Evolutionary conservation across 1,284 basidiomycete species (phyloP), one percentile per base, ranked within the genome.

Genomic region (Sphaerobolus stellatus): DNA sequence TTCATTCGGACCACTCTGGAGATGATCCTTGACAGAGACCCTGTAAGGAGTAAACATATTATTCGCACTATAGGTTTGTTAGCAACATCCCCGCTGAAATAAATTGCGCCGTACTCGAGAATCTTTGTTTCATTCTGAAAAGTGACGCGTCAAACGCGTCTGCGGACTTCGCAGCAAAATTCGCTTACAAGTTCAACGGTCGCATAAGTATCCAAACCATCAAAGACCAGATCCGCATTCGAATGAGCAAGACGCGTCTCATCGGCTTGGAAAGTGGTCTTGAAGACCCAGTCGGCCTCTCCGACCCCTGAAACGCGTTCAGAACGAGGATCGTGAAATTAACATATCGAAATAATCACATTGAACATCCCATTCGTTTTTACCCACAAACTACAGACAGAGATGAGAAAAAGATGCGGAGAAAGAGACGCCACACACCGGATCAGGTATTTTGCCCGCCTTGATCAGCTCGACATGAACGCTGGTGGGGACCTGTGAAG

Each of bases 321-420:
- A 45, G 18, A 9, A 47, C 30, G 18, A 9, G 28, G 33, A 41
- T 41, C 30, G 6, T 6, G 25, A 9, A 33, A 49, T 65, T 36
- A 18, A 36, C 11, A 36, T 11, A 11, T 36, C 18, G 33, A 36
- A 36, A 11, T 5, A 62, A 70, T 66, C 61, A 86, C 93, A 94
- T 73, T 95, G 93, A 9, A 92, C 87, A 61, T 91, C 86, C 85
- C 88, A 92, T 68, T 96, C 93, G 58, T 88, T 80, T 54, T 92
- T 71, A 9, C 84, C 86, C 38, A 89, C 62, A 61, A 88, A 88
- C 84, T 90, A 58, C 49, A 38, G 34, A 4, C 6, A 45, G 7
- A 41, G 20, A 49, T 22, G 20, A 40, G 7, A 29, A 48, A 29
- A 52, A 34, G 20, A 48, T 38, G n/a, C 30, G n/a, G 27, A 31